Conservation (phyloP, 495 filamentous ascomycete species). For the Sporormia fimetaria region DNA sequence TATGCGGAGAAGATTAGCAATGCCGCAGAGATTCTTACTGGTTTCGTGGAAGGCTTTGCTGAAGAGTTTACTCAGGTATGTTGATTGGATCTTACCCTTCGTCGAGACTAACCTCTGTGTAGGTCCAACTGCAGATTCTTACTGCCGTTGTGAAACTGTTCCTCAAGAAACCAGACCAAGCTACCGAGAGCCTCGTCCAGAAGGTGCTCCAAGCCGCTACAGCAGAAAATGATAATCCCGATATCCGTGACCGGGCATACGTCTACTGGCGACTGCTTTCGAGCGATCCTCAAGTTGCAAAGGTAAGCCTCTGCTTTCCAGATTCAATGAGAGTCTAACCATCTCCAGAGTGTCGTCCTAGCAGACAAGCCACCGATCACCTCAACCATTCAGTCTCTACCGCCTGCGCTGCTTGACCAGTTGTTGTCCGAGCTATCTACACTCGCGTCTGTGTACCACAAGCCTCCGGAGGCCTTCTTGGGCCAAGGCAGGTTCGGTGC, state of each 20-base stretch:
- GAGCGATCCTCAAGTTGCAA: conserved; percentile 77
- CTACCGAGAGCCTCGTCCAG: conserved; percentile 80
- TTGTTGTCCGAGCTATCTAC: conserved; percentile 88
- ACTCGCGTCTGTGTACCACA: conserved; percentile 97
- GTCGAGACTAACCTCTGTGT: conserved; percentile 21
- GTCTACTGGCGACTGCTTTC: conserved; percentile 98
- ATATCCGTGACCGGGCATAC: conserved; percentile 92
- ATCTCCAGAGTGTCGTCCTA: conserved; percentile 65
- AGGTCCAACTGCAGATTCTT: conserved; percentile 90
- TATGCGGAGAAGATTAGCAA: conserved; percentile 99
- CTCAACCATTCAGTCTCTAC: conserved; percentile 81
- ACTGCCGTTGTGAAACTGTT: conserved; percentile 96
- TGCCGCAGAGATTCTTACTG: conserved; percentile 74
- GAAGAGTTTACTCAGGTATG: conserved; percentile 79
- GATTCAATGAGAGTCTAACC: conserved; percentile 1
- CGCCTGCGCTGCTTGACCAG: conserved; percentile 69
- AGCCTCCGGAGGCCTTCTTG: conserved; percentile 90
- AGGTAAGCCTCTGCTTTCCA: conserved; percentile 37
- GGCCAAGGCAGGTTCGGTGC: conserved; percentile 89
- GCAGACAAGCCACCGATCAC: conserved; percentile 90
- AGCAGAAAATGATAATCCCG: conserved; percentile 90
- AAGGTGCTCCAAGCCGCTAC: conserved; percentile 88
- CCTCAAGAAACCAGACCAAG: conserved; percentile 82
- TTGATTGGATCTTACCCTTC: conserved; percentile 5
- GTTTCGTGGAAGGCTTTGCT: conserved; percentile 84